phyloP scores from a whole-genome alignment of 371 early-diverging fungal genomes.

The Mucor irregularis region DNA sequence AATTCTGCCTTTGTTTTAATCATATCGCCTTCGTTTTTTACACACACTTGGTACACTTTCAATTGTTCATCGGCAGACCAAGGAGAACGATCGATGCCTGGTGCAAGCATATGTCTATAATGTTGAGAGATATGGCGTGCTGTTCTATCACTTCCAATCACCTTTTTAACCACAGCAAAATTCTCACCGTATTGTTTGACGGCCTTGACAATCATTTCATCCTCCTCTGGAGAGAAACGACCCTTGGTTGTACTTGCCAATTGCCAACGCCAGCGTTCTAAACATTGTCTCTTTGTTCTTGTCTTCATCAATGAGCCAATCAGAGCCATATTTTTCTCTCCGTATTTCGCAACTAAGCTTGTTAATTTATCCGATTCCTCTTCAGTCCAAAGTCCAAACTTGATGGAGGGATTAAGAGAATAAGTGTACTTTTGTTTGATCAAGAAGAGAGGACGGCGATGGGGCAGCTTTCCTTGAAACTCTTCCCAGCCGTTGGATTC shows the following conservation, averaged over 20 bases:
- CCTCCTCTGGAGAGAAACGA: slow-evolving; percentile 34
- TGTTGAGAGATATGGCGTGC: slow-evolving; percentile 45
- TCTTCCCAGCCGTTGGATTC: slow-evolving; percentile 28
- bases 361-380: slow-evolving; percentile 25
- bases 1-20: slow-evolving; percentile 20
- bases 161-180: slow-evolving; percentile 32
- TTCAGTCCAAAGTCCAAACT: slow-evolving; percentile 36
- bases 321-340: slow-evolving; percentile 12
- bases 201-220: slow-evolving; percentile 25
- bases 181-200: slow-evolving; percentile 40
- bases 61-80: slow-evolving; percentile 39
- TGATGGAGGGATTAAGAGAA: slow-evolving; percentile 29
- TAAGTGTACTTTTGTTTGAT: slow-evolving; percentile 29
- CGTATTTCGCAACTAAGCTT: slow-evolving; percentile 9
- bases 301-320: slow-evolving; percentile 24
- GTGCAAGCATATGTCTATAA: slow-evolving; percentile 33
- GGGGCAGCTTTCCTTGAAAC: slow-evolving; percentile 26
- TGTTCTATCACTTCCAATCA: slow-evolving; percentile 30
- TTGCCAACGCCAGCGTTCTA: slow-evolving; percentile 46
- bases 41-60: slow-evolving; percentile 8
- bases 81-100: slow-evolving; percentile 34
- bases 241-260: slow-evolving; percentile 20
- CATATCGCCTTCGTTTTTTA: slow-evolving; percentile 20
- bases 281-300: slow-evolving; percentile 36
- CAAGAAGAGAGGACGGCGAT: slow-evolving; percentile 11